Evolutionary conservation across 352 stramenopile genomes (phyloP), one percentile per base, ranked within the genome.

Genomic region (Discostella stelligera): DNA sequence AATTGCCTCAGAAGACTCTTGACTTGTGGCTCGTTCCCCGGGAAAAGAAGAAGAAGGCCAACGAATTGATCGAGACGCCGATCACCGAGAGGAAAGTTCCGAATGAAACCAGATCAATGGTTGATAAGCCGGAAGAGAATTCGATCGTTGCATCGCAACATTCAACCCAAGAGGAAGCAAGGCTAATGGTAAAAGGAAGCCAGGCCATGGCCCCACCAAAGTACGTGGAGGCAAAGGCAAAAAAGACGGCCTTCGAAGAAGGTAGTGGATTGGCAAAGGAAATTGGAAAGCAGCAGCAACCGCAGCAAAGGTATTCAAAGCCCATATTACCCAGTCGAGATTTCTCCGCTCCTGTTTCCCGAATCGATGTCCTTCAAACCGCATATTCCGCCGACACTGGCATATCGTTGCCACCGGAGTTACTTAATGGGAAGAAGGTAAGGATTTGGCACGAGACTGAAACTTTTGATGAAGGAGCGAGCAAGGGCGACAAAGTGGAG

Each of bases 381-480:
- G 58, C 58, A 14, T 41, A 70, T 32, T 27, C 41, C 14, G 8
- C 44, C 21, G 48, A 70, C 23, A 23, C 18, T 16, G 62, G 55
- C 46, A 44, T 70, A 30, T 70, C 62, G 1, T 50, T 70, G 11
- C 62, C 62, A 16, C 62, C 62, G 5, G 62, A 70, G n/a, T 18
- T 70, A 9, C 3, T 44, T 14, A 44, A 59, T 23, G 62, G 14
- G 13, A 65, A 65, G 27, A 60, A 60, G 16, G 41, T 52, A 13
- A 60, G 39, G n/a, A 70, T 70, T 46, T 70, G 62, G 62, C 50
- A 58, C 20, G 62, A 70, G 62, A 32, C 37, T 44, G 44, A 21
- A 14, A 66, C 13, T 54, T n/a, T 41, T 60, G 21, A 60, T 44
- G 27, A 14, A 20, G 21, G 20, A 60, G 20, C 8, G 21, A 66